Percentiles rank a stretch among this genome's conserved stretches.
Evolutionary conservation across 1,139 yeast species (phyloP).

Genomic region (Candida mesenterica): DNA sequence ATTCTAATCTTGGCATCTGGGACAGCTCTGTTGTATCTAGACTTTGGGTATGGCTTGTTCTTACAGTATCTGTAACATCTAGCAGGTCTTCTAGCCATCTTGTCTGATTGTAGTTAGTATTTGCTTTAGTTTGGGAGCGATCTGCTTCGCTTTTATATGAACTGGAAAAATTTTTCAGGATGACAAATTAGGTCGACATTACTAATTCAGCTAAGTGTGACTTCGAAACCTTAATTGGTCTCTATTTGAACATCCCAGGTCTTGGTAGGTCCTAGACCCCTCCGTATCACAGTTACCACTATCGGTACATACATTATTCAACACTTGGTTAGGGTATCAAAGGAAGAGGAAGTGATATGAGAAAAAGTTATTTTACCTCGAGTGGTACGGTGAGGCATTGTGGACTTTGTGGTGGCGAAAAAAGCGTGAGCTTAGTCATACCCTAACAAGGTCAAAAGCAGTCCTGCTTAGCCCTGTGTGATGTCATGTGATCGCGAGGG

Average conservation of each 20-base stretch:
- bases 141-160: constrained; percentile 9
- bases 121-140: background rate
- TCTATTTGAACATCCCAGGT: too few species aligned
- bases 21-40: constrained; percentile 99
- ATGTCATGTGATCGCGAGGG: too few species aligned
- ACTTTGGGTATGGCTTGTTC: constrained; percentile 99
- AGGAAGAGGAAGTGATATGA: constrained; percentile 7
- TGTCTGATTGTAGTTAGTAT: constrained; percentile 45
- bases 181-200: constrained; percentile 10
- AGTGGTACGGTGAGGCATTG: too few species aligned
- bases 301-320: constrained; percentile 21
- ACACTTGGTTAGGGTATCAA: constrained; percentile 16
- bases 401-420: too few species aligned
- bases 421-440: too few species aligned
- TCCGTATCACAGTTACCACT: too few species aligned
- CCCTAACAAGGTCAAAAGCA: too few species aligned
- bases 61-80: constrained; percentile 99
- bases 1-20: constrained; percentile 99
- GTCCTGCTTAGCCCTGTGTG: too few species aligned
- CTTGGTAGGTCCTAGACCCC: too few species aligned
- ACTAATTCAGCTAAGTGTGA: too few species aligned
- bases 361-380: constrained; percentile 11
- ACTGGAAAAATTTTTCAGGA: constrained; percentile 9
- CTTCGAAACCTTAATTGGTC: too few species aligned
- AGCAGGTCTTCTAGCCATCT: constrained; percentile 99